A percentile compares a stretch with the other conserved stretches of the same genome.
phyloP scores from a whole-genome alignment of 345 rosid genomes.

The Hibiscus syriacus region DNA sequence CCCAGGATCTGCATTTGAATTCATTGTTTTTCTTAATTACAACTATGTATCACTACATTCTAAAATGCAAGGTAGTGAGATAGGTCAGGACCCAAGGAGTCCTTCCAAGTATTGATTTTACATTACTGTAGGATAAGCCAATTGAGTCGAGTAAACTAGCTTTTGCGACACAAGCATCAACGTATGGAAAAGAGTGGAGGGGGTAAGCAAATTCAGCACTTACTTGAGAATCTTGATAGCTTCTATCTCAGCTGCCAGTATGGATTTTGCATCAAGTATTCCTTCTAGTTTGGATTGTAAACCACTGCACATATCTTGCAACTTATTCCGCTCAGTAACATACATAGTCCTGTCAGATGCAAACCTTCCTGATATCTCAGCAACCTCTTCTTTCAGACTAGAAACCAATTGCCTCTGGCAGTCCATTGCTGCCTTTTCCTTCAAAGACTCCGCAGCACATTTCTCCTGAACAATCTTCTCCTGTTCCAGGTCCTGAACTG shows the following conservation, averaged over 20 bases:
- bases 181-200: background rate
- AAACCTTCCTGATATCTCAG: constrained; percentile 67
- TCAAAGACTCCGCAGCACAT: constrained; percentile 36
- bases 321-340: constrained; percentile 35
- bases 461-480: too few species aligned
- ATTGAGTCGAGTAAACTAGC: background rate
- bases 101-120: constrained; percentile 7
- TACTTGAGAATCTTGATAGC: too few species aligned
- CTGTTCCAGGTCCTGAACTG: constrained; percentile 47
- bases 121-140: background rate
- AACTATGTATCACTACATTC: background rate
- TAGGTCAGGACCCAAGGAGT: background rate
- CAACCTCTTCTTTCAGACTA: constrained; percentile 54
- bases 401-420: constrained; percentile 73
- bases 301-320: constrained; percentile 35
- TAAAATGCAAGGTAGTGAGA: background rate
- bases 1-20: constrained; percentile 61
- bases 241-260: constrained; percentile 70
- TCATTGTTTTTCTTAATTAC: constrained; percentile 6
- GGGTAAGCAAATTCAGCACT: constrained; percentile 1
- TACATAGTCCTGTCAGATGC: constrained; percentile 42
- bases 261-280: constrained; percentile 53
- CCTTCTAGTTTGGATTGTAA: too few species aligned
- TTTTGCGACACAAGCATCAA: background rate
- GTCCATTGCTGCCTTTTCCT: constrained; percentile 75